Evolutionary conservation across 2,329 filamentous ascomycete species (phyloP).

Genomic region (Pseudocercospora musae): DNA sequence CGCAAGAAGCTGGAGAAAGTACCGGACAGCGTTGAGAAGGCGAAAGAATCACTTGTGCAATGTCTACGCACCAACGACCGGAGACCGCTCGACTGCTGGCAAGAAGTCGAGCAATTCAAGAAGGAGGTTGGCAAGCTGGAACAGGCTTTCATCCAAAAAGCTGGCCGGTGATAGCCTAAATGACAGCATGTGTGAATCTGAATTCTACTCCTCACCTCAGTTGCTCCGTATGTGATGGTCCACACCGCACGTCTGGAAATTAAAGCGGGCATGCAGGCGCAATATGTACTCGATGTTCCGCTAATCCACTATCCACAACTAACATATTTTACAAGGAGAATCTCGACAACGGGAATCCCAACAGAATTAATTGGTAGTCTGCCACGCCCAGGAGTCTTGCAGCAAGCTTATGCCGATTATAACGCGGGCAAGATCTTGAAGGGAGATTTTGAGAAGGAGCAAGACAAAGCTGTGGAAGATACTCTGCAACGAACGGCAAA

Average conservation of each 20-base stretch:
- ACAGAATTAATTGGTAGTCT: neutral
- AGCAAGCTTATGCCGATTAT: neutral
- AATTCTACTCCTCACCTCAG: neutral
- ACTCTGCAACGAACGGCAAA: neutral
- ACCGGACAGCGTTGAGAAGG: conserved; percentile 69
- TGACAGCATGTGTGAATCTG: neutral
- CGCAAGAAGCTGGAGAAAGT: conserved; percentile 60
- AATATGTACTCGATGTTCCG: neutral
- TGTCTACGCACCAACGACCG: conserved; percentile 83
- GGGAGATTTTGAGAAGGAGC: too few relatives aligned
- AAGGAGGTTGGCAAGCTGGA: conserved; percentile 82
- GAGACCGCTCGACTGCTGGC: conserved; percentile 88
- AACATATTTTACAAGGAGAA: neutral
- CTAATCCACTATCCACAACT: neutral
- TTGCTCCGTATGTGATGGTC: neutral
- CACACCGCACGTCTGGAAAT: neutral
- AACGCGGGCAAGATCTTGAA: neutral
- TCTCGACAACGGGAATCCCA: neutral
- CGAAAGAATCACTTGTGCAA: conserved; percentile 70
- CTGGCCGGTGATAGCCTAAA: conserved; percentile 46
- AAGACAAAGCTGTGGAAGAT: neutral
- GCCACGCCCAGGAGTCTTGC: neutral
- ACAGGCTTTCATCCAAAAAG: conserved; percentile 81
- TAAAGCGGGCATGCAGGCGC: neutral
- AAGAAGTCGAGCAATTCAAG: conserved; percentile 89